Base-by-base conservation (phyloP, 495 filamentous ascomycete species). In the Penicillium verhagenii region DNA sequence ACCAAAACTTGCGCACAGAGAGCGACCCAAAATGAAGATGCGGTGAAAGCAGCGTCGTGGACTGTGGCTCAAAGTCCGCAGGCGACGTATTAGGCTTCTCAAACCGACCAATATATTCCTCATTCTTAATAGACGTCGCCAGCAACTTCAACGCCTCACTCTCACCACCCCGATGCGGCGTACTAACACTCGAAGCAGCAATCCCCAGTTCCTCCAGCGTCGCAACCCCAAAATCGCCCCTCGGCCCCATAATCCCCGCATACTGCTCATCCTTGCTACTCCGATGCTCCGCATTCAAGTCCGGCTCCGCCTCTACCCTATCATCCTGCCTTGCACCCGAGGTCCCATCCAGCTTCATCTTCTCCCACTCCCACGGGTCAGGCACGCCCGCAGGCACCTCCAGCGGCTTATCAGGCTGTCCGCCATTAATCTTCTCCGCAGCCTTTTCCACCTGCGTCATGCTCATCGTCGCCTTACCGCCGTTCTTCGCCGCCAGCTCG, bases 1-100 rank as follows among this genome's bases (percentile, higher is more conserved):
- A 86, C 70, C 86, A 90, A 70, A 89, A 85, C 20, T 83, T 75
- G 10, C 86, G 79, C 23, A 81, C 71, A 31, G 78, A 82, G 3
- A 90, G 69, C 7, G 77, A 73, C 43, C 86, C 85, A 49, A 90
- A 90, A 59, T 90, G 87, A n/a, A 87, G 70, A 63, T 88, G 82
- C 8, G 85, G 86, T 0, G 83, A 87, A 9, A 89, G 76, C 3
- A 89, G 71, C 5, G 85, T 89, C 3, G 86, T 89, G 0, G 84
- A 76, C 69, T 86, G 84, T 0, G 86, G 86, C 25, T 81, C 74
- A 55, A 89, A 88, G 0, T 77, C 85, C 13, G 87, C 83, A 0
- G 87, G 86, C 6, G 85, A 86, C 1, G 86, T 88, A 21, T 80
- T 80, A 8, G 87, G 87, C 64, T 90, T 90, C 50, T 82, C 77